Base-by-base conservation (phyloP, 2,329 filamentous ascomycete species). In the Davidsoniella virescens region DNA sequence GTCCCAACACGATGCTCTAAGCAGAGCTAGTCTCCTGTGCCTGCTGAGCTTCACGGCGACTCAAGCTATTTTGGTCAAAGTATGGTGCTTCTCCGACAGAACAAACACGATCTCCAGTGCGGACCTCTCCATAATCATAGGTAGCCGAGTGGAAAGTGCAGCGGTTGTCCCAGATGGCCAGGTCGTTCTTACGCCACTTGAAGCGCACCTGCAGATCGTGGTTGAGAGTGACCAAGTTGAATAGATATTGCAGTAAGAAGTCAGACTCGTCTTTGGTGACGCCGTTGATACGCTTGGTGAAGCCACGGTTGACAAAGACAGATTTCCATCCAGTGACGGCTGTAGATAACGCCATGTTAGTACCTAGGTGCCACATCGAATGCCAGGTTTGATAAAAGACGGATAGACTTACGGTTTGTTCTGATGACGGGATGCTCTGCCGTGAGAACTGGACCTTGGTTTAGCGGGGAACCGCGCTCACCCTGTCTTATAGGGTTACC, bases 171-270 rank as follows among this genome's bases (percentile, higher is more conserved):
- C 54, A 55, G 39, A 55, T 54, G 20, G 52, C 54, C 4, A 71
- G 58, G 56, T 76, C 71, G 51, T 75, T 73, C 57, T 68, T 63
- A 49, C 62, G 64, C 72, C 72, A 76, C 48, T 65, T 65, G 57
- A 70, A 75, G 3, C 74, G 65, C 7, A 77, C 72, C 57, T 77
- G 73, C 0, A 69, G 64, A 56, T 78, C 75, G 54, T 77, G 73
- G 57, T 78, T 78, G 57, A 73, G 64, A 5, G 67, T 66, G 9
- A 72, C 63, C 9, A 75, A 57, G 52, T 67, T 66, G 55, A 70
- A 67, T 41, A 71, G 64, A 54, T 72, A 73, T 12, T 58, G 56
- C 2, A 75, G 65, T n/a, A 75, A 60, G 23, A 68, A 57, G 33
- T 75, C 70, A 7, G 69, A 73, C 61, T 77, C 74, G 49, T 73